phyloP scores from a whole-genome alignment of 2,329 filamentous ascomycete species.

The Pseudogymnoascus sp. region DNA sequence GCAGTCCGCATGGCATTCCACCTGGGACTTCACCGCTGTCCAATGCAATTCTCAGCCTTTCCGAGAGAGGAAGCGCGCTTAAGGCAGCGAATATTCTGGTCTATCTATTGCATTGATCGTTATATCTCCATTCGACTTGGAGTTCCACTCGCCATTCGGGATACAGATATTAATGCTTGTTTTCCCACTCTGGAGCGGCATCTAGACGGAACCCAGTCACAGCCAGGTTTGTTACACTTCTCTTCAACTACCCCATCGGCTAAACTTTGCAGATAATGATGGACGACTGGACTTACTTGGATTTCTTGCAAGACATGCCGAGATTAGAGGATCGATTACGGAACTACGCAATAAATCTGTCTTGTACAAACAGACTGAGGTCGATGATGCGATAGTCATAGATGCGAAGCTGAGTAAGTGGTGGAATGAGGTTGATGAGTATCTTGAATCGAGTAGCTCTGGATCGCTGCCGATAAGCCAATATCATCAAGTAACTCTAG shows the following conservation, averaged over 20 bases:
- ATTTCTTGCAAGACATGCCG: slow-evolving; percentile 34
- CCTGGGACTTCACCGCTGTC: slow-evolving; percentile 47
- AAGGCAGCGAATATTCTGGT: neutral
- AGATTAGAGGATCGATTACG: slow-evolving; percentile 38
- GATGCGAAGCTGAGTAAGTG: slow-evolving; percentile 36
- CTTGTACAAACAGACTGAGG: slow-evolving; percentile 30
- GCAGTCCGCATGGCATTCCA: slow-evolving; percentile 47
- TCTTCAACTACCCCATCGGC: neutral
- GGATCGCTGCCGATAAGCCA: slow-evolving; percentile 17
- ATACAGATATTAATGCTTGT: neutral
- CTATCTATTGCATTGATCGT: neutral
- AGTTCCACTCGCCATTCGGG: neutral
- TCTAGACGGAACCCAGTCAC: neutral
- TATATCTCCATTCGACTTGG: slow-evolving; percentile 11
- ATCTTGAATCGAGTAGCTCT: slow-evolving; percentile 28
- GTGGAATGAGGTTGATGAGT: slow-evolving; percentile 41
- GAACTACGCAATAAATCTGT: slow-evolving; percentile 40
- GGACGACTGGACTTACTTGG: slow-evolving; percentile 22
- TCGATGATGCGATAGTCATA: slow-evolving; percentile 32
- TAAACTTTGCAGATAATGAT: neutral
- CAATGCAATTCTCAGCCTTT: slow-evolving; percentile 35
- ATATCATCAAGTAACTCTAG: slow-evolving; percentile 31
- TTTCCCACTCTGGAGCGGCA: neutral
- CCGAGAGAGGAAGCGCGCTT: neutral
- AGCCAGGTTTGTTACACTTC: neutral